phyloP scores from a whole-genome alignment of 2,329 filamentous ascomycete genomes.

The Verticillium longisporum region DNA sequence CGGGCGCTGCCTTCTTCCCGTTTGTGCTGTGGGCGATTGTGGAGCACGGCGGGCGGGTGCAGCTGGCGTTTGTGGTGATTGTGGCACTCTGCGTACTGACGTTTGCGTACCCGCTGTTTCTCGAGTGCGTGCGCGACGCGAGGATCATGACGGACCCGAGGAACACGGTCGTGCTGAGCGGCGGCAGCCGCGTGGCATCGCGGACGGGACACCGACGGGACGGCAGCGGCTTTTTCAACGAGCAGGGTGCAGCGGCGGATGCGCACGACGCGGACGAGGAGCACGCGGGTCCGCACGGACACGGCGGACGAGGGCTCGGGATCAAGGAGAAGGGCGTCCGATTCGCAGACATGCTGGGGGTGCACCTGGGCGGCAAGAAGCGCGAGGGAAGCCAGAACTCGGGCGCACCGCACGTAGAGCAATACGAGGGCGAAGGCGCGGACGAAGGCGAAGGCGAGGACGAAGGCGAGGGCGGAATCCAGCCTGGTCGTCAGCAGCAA shows the following conservation, averaged over 20 bases:
- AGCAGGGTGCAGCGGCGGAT: background rate
- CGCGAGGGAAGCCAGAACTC: background rate
- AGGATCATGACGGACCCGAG: slow-evolving; percentile 34
- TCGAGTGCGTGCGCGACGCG: slow-evolving; percentile 39
- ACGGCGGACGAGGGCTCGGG: background rate
- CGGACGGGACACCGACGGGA: background rate
- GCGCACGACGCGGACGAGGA: background rate
- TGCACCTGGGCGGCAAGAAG: background rate
- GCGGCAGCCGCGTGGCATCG: slow-evolving; percentile 1
- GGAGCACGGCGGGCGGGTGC: slow-evolving; percentile 50
- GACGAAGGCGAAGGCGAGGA: background rate
- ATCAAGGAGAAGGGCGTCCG: background rate
- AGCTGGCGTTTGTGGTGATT: slow-evolving; percentile 58
- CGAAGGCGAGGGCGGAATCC: too few species aligned
- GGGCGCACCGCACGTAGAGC: background rate
- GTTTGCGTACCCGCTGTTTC: slow-evolving; percentile 41
- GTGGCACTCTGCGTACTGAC: slow-evolving; percentile 41
- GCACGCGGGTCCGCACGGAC: background rate
- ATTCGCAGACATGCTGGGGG: background rate
- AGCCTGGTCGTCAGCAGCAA: too few species aligned
- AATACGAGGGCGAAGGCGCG: background rate
- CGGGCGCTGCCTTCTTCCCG: slow-evolving; percentile 69
- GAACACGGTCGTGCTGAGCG: slow-evolving; percentile 7
- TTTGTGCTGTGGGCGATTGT: slow-evolving; percentile 67
- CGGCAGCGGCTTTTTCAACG: background rate